Base-by-base conservation (phyloP, 169 alveolate genomes). In the Plasmodium gallinaceum region DNA sequence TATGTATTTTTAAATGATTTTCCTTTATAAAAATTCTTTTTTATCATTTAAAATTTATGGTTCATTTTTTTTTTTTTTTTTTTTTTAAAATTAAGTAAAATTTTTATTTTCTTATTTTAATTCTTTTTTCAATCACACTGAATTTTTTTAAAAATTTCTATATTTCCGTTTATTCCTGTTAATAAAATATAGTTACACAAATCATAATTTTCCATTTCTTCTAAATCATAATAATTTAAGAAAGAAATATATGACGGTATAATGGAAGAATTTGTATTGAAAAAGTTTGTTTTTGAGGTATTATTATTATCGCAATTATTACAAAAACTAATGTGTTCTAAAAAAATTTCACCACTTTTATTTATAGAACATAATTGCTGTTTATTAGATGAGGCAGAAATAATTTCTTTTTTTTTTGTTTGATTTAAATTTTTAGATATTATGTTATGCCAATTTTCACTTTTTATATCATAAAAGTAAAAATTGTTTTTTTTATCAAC, bases 381-480 rank as follows among this genome's bases (percentile, higher is more conserved):
- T 51, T 72, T 83, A 45, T 65, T 39, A 22, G 46, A 83, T 22
- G 52, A 18, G 12, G 91, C 91, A 7, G 66, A 7, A 14, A 46
- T 57, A 16, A 83, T 43, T 9, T 58, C 24, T 39, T 42, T 60
- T 24, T 3, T 24, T 9, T 70, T 83, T 7, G 5, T 60, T 20
- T 32, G 9, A 12, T 51, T 58, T 16, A 7, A 5, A 20, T 70
- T 39, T 70, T 26, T 46, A 18, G 74, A 60, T 8, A 60, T 24
- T 37, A 16, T 46, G 22, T 64, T 76, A 14, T 20, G n/a, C 91
- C 91, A 83, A 10, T 83, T 83, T 20, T 83, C 91, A 32, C 42
- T 61, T 58, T 83, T 26, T 20, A 83, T 66, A 46, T 83, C 91
- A 54, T 83, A 83, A 68, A 83, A 83, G 66, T 83, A 83, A 5